Evolutionary conservation across 371 early-diverging fungal species (phyloP).

Genomic region (Nematocida minor): DNA sequence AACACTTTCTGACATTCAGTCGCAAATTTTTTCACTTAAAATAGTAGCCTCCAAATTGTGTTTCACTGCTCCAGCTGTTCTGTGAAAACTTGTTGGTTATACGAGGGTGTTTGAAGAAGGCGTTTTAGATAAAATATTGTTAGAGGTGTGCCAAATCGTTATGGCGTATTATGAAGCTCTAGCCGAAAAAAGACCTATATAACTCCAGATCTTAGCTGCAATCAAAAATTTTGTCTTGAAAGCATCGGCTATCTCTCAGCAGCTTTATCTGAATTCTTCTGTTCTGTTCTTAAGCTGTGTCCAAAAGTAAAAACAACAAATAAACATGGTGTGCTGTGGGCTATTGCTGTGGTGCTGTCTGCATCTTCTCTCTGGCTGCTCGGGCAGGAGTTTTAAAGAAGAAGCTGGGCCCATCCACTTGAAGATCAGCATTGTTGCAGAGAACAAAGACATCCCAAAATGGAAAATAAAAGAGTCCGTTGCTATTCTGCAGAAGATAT

Average conservation of each 20-base stretch:
- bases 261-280: too few species aligned
- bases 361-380: not conserved
- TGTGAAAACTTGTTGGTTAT: conserved; percentile 5
- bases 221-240: too few species aligned
- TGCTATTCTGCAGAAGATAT: not conserved
- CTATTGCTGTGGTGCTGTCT: not conserved
- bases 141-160: conserved; percentile 10
- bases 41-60: conserved; percentile 4
- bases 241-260: too few species aligned
- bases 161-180: too few species aligned
- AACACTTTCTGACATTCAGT: conserved; percentile 13
- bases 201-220: too few species aligned
- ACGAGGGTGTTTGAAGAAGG: not conserved
- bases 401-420: not conserved
- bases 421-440: not conserved
- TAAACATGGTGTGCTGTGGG: not conserved
- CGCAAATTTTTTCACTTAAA: conserved; percentile 42
- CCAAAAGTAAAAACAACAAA: not conserved
- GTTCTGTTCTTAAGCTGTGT: too few species aligned
- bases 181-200: too few species aligned
- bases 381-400: not conserved
- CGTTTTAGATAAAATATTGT: not conserved
- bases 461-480: not conserved
- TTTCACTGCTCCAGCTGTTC: not conserved
- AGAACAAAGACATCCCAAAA: not conserved